Conservation (phyloP, 345 rosid species). For the Lepidium africanum region DNA sequence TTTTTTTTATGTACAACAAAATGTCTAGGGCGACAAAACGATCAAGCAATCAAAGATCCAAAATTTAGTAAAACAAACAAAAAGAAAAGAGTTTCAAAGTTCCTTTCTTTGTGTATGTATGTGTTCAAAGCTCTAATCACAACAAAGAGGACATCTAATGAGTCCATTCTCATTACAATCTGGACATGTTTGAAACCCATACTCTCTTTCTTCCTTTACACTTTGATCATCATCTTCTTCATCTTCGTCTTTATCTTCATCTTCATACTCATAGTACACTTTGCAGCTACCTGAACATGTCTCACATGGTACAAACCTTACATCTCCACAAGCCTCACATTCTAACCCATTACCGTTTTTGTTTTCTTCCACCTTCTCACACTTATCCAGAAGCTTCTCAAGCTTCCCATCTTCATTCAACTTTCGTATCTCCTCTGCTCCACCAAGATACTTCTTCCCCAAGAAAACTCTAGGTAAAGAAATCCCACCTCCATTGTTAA, state of each 20-base stretch:
- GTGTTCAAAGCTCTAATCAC: conserved; percentile 22
- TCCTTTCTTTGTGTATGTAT: background rate
- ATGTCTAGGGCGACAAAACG: background rate
- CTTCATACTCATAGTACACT: conserved; percentile 45
- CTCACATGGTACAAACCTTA: conserved; percentile 89
- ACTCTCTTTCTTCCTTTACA: conserved; percentile 31
- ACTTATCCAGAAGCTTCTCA: conserved; percentile 49
- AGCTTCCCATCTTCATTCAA: conserved; percentile 82
- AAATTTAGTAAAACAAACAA: background rate
- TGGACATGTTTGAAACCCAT: conserved; percentile 79
- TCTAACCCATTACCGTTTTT: conserved; percentile 25
- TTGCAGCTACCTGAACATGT: conserved; percentile 93
- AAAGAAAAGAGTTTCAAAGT: background rate
- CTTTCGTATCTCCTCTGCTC: conserved; percentile 66
- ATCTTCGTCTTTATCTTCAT: conserved; percentile 24
- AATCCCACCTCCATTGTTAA: conserved; percentile 27
- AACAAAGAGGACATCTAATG: conserved; percentile 73
- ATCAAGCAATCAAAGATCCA: background rate
- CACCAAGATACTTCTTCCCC: conserved; percentile 66
- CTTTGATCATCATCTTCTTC: conserved; percentile 22
- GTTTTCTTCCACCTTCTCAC: conserved; percentile 43
- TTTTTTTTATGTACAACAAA: conserved; percentile 21
- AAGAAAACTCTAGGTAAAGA: conserved; percentile 66
- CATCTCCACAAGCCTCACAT: conserved; percentile 86
- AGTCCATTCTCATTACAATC: conserved; percentile 96